Evolutionary conservation across 2,329 filamentous ascomycete genomes (phyloP).

Genomic region (Claviceps sp.): DNA sequence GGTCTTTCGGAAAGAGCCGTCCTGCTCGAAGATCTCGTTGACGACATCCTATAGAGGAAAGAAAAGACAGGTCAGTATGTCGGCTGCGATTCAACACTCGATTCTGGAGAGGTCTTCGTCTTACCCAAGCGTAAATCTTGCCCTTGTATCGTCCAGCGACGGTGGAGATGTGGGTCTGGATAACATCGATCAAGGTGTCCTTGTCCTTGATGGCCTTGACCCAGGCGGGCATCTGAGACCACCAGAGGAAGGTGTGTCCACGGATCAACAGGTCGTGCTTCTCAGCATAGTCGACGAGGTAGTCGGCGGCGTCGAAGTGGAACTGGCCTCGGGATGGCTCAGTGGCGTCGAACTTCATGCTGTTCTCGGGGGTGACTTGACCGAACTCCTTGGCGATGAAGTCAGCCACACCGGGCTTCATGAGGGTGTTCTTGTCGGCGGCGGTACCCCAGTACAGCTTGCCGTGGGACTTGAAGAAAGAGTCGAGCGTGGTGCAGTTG

Average conservation of each 20-base stretch:
- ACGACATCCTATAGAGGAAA: neutral
- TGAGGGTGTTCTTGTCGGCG: neutral
- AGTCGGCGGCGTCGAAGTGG: constrained; percentile 27
- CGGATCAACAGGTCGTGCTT: neutral
- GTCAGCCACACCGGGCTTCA: neutral
- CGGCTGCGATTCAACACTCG: neutral
- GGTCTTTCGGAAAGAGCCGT: constrained; percentile 42
- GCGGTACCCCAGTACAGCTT: neutral
- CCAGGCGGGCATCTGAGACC: neutral
- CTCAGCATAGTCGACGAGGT: neutral
- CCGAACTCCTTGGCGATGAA: constrained; percentile 30
- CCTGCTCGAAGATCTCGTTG: constrained; percentile 33
- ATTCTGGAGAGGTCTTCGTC: neutral
- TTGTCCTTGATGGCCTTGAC: neutral
- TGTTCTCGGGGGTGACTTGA: constrained; percentile 54
- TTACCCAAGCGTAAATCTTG: neutral
- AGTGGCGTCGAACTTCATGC: constrained; percentile 54
- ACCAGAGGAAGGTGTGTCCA: neutral
- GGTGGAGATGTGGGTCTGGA: neutral
- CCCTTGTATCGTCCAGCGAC: neutral
- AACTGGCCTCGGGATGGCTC: constrained; percentile 35
- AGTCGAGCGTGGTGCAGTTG: neutral
- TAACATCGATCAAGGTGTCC: neutral
- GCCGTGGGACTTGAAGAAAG: neutral
- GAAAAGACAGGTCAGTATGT: neutral